Evolutionary conservation across 2,329 filamentous ascomycete species (phyloP).

Genomic region (Phymatotrichopsis omnivora): DNA sequence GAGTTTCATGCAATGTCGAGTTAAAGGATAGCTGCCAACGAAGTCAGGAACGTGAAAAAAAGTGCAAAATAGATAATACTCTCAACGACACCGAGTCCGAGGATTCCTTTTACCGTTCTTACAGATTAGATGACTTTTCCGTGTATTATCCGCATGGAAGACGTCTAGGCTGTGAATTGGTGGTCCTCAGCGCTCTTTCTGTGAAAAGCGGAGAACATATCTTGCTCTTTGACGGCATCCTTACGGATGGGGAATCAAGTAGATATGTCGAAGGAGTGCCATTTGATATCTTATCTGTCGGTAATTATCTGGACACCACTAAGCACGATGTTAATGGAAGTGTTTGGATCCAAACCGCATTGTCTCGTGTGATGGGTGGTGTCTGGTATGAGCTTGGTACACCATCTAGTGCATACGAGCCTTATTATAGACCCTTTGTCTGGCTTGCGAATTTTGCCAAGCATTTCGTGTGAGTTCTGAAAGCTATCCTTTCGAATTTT

Average conservation of each 20-base stretch:
- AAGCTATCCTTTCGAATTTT: background rate
- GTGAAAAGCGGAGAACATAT: constrained; percentile 15
- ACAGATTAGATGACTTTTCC: constrained; percentile 45
- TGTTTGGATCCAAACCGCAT: constrained; percentile 54
- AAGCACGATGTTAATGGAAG: constrained; percentile 42
- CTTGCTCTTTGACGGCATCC: constrained; percentile 47
- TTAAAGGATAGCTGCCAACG: background rate
- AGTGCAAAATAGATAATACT: background rate
- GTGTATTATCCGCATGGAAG: constrained; percentile 42
- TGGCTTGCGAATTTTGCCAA: constrained; percentile 65
- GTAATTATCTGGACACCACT: constrained; percentile 48
- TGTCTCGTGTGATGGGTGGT: background rate
- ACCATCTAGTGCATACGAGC: constrained; percentile 50
- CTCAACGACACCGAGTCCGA: background rate
- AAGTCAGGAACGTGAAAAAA: constrained; percentile 5
- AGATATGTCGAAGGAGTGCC: constrained; percentile 47
- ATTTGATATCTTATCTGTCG: constrained; percentile 53
- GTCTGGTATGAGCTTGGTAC: constrained; percentile 54
- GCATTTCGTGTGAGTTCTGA: constrained; percentile 41
- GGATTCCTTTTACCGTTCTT: constrained; percentile 13
- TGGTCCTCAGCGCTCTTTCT: constrained; percentile 15
- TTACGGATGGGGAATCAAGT: constrained; percentile 39
- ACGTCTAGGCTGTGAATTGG: constrained; percentile 17
- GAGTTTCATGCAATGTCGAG: background rate
- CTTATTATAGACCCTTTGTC: constrained; percentile 53